Evolutionary conservation across 1,284 basidiomycete genomes (phyloP).

Genomic region (Psilocybe mexicana): DNA sequence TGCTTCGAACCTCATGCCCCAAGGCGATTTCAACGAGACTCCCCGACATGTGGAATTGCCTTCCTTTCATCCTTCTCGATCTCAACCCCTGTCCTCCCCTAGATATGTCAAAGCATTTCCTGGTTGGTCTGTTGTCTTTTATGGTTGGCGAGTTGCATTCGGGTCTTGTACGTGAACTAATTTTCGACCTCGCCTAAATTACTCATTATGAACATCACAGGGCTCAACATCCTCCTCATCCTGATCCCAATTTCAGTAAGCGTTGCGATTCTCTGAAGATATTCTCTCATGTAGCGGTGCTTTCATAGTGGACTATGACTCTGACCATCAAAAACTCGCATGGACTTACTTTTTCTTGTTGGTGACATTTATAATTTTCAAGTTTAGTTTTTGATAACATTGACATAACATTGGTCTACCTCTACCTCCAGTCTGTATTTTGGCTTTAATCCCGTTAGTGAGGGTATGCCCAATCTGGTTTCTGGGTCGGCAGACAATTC

Average conservation of each 20-base stretch:
- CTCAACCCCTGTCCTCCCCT: constrained; percentile 5
- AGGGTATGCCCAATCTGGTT: constrained; percentile 45
- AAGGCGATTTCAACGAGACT: constrained; percentile 16
- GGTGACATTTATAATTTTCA: constrained; percentile 22
- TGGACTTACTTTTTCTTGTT: constrained; percentile 66
- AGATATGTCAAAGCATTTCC: not conserved
- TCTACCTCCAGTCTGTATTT: constrained; percentile 53
- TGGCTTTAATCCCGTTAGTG: constrained; percentile 73
- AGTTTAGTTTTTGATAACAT: too few species aligned
- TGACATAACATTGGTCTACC: not conserved
- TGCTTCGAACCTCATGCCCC: constrained; percentile 14
- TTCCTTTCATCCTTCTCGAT: constrained; percentile 19
- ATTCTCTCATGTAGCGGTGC: not conserved
- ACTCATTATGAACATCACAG: constrained; percentile 32
- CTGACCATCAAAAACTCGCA: constrained; percentile 56
- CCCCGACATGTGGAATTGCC: constrained; percentile 17
- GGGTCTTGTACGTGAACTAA: constrained; percentile 52
- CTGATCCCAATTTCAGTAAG: constrained; percentile 61
- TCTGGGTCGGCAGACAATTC: not conserved
- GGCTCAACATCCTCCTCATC: constrained; percentile 63
- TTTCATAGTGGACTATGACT: constrained; percentile 61
- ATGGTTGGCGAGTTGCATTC: constrained; percentile 56
- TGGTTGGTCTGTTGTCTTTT: constrained; percentile 23
- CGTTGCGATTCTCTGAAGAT: constrained; percentile 5
- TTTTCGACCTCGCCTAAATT: not conserved